Evolutionary conservation across 1,284 basidiomycete species (phyloP).

Genomic region (Exsudoporus floridanus): DNA sequence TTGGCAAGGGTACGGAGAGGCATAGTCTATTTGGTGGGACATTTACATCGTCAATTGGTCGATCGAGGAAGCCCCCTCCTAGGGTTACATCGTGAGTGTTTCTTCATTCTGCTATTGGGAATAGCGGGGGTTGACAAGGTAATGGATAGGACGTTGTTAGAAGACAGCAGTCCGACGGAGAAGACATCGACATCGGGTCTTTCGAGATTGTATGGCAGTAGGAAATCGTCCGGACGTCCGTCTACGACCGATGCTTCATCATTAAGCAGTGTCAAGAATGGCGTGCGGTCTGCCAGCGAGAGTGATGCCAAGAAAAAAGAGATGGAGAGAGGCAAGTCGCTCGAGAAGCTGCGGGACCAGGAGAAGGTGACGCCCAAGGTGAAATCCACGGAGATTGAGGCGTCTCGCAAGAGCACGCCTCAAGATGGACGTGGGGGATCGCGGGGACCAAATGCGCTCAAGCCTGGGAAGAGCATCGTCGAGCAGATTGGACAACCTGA

Average conservation of each 20-base stretch:
- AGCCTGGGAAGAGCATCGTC: constrained; percentile 70
- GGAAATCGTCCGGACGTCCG: constrained; percentile 42
- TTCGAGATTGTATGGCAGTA: constrained; percentile 47
- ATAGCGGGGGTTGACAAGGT: neutral
- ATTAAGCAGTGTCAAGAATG: constrained; percentile 14
- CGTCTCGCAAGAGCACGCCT: constrained; percentile 51
- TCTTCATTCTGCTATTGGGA: neutral
- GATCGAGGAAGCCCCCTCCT: constrained; percentile 78
- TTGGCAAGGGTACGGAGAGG: constrained; percentile 53
- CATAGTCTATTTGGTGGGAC: constrained; percentile 75
- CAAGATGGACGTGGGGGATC: constrained; percentile 17
- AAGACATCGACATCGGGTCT: constrained; percentile 46
- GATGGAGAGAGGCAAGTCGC: constrained; percentile 23
- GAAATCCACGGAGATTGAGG: constrained; percentile 17
- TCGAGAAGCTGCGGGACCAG: constrained; percentile 22
- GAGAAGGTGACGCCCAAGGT: constrained; percentile 23
- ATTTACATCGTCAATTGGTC: constrained; percentile 57
- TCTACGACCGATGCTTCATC: constrained; percentile 38
- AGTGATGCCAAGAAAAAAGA: constrained; percentile 19
- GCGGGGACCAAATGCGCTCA: constrained; percentile 42
- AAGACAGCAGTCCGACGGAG: constrained; percentile 30
- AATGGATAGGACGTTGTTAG: constrained; percentile 27
- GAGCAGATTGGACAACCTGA: constrained; percentile 89
- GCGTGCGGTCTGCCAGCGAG: constrained; percentile 3
- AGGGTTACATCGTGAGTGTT: constrained; percentile 55